Evolutionary conservation across 1,139 yeast genomes (phyloP), one percentile per base, ranked within the genome.

Genomic region (Pichia sp.): DNA sequence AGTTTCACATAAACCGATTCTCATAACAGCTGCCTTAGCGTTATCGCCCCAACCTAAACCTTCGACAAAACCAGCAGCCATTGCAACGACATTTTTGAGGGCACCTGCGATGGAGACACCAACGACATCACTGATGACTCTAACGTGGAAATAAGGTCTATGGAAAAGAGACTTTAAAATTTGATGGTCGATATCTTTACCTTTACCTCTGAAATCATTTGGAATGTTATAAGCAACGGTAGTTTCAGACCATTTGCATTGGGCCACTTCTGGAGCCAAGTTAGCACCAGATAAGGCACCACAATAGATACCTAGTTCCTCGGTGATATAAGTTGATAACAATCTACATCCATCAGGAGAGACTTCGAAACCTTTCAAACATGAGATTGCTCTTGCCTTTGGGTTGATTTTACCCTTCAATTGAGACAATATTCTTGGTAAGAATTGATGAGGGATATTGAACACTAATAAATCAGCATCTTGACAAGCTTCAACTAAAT

Each of bases 21-120:
- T 82, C 91, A 90, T 89, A 60, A 91, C 81, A 44, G 97, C 97
- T 44, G 96, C 86, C 70, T 90, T 88, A 58, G 98, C 96, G 65
- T 91, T 91, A 71, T 89, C 96, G 66, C 98, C 98, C 97, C 98
- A 91, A 49, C 96, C 96, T 53, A 85, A 77, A 58, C 97, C 97
- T 70, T 88, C 96, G 53, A 90, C 96, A 65, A 90, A 86, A 46
- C 97, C 98, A 48, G 94, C 96, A 49, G 94, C 90, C 62, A 88
- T 76, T 45, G 97, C 97, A 57, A 90, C 88, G 34, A 91, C 90
- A 70, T 91, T 91, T 73, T 91, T 91, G 67, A 91, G 76, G 5
- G 98, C 98, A 61, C 97, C 98, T 36, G 96, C 95, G 56, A 91
- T 79, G 17, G 96, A 86, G 49, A 90, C 91, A 63, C 98, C 98